A percentile compares a stretch with the other conserved stretches of the same genome.
These are phyloP conservation scores for Xylariomycetidae sp. DNA, from an alignment of 2,329 filamentous ascomycete genomes.

Conservation along the genomic window DNA sequence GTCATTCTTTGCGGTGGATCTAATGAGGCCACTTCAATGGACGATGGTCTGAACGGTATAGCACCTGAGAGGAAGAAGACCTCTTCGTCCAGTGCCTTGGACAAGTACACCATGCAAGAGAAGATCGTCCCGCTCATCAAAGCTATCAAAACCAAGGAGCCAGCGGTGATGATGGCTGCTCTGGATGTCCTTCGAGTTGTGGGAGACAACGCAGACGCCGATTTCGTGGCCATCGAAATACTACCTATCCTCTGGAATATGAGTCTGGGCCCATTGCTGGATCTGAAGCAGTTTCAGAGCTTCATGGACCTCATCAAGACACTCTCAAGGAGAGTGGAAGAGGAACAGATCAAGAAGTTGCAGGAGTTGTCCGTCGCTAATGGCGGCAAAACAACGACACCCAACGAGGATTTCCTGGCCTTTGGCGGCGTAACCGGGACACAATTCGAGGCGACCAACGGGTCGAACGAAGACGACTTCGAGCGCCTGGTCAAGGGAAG, in stretches of 20 bases:
- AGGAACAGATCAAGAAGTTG: constrained; percentile 82
- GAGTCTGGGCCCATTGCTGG: constrained; percentile 81
- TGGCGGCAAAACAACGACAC: constrained; percentile 38
- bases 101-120: constrained; percentile 98
- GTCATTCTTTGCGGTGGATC: constrained; percentile 81
- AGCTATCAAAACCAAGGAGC: constrained; percentile 95
- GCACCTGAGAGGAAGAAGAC: constrained; percentile 48
- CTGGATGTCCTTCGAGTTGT: constrained; percentile 80
- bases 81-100: constrained; percentile 70
- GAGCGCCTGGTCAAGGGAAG: constrained; percentile 83
- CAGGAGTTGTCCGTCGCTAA: constrained; percentile 67
- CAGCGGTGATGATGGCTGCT: constrained; percentile 92
- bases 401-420: constrained; percentile 62
- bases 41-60: constrained; percentile 74
- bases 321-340: constrained; percentile 73
- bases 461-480: constrained; percentile 66
- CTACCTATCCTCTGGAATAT: constrained; percentile 88
- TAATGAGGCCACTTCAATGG: constrained; percentile 39
- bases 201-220: constrained; percentile 73
- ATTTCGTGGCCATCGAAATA: constrained; percentile 88
- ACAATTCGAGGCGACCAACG: constrained; percentile 44
- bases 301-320: constrained; percentile 87
- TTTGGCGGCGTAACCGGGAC: constrained; percentile 63
- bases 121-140: constrained; percentile 89
- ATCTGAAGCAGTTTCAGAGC: constrained; percentile 78